A percentile compares a stretch with the other conserved stretches of the same genome.
Conservation (phyloP, 2,329 filamentous ascomycete genomes). For the Calonectria pseudoreteaudii region DNA sequence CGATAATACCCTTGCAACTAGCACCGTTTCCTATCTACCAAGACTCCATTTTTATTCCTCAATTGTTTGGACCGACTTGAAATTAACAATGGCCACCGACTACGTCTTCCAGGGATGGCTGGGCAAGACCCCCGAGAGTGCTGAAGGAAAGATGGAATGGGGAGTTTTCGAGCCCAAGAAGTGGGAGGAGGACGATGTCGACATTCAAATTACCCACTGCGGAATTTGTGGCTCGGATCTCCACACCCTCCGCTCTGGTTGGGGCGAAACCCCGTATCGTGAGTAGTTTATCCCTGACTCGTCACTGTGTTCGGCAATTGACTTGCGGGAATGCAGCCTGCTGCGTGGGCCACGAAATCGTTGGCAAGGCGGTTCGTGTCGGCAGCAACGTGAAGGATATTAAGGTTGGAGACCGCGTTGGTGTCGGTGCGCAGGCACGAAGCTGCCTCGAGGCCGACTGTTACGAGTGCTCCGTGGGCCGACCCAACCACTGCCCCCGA, state of each 20-base stretch:
- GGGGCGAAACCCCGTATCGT: slow-evolving; percentile 47
- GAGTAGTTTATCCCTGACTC: not conserved
- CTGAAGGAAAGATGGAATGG: slow-evolving; percentile 66
- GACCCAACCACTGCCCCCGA: slow-evolving; percentile 69
- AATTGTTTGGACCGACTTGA: not conserved
- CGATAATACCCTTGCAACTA: not conserved
- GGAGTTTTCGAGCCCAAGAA: slow-evolving; percentile 70
- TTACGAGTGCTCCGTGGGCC: slow-evolving; percentile 65
- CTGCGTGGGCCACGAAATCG: slow-evolving; percentile 74
- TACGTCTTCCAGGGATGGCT: slow-evolving; percentile 54
- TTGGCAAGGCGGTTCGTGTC: slow-evolving; percentile 67
- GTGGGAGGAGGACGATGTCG: slow-evolving; percentile 74
- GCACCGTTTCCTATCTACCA: not conserved
- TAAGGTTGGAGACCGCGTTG: slow-evolving; percentile 73
- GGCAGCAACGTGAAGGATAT: slow-evolving; percentile 61
- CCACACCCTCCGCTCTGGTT: slow-evolving; percentile 68
- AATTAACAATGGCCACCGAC: slow-evolving; percentile 14
- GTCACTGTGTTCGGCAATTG: not conserved
- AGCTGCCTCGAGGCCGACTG: slow-evolving; percentile 63
- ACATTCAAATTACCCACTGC: slow-evolving; percentile 74
- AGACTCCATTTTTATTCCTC: not conserved
- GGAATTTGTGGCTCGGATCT: slow-evolving; percentile 74
- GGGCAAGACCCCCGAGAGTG: slow-evolving; percentile 54
- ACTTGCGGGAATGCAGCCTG: slow-evolving; percentile 48
- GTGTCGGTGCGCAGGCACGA: slow-evolving; percentile 74